Percentiles rank a stretch among this genome's conserved stretches.
Evolutionary conservation across 148 eudicot species (phyloP).

Genomic region (Vaccinium myrtillus): DNA sequence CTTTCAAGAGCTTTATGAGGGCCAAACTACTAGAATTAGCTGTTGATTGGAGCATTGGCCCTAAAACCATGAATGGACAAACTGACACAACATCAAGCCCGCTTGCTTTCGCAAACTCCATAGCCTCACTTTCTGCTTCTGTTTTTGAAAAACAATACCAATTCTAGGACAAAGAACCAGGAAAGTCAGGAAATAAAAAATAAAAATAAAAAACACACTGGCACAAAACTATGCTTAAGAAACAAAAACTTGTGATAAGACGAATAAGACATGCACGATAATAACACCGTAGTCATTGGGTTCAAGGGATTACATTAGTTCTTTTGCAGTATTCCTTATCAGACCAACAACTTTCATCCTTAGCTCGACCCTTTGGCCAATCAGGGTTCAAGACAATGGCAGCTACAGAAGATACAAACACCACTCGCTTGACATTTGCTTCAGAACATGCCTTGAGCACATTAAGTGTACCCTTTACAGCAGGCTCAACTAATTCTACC

Average conservation of each 20-base stretch:
- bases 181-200: neutral
- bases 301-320: conserved; percentile 33
- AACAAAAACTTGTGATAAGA: neutral
- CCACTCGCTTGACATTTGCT: conserved; percentile 40
- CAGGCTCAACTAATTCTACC: conserved; percentile 52
- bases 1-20: conserved; percentile 75
- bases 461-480: conserved; percentile 49
- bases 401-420: conserved; percentile 44
- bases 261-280: neutral
- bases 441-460: conserved; percentile 45
- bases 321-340: conserved; percentile 46
- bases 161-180: conserved; percentile 43
- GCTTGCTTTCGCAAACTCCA: conserved; percentile 55
- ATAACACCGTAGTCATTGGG: neutral
- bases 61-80: conserved; percentile 59
- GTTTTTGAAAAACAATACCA: conserved; percentile 84
- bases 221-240: neutral
- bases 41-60: conserved; percentile 69
- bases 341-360: conserved; percentile 55
- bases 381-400: conserved; percentile 38
- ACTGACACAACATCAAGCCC: conserved; percentile 68
- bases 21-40: conserved; percentile 67
- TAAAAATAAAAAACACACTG: neutral
- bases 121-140: conserved; percentile 70
- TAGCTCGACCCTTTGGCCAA: conserved; percentile 36